Percentiles rank a stretch among this genome's conserved stretches.
phyloP scores from a whole-genome alignment of 768 basidiomycete genomes.

The Leccinellum albellum region DNA sequence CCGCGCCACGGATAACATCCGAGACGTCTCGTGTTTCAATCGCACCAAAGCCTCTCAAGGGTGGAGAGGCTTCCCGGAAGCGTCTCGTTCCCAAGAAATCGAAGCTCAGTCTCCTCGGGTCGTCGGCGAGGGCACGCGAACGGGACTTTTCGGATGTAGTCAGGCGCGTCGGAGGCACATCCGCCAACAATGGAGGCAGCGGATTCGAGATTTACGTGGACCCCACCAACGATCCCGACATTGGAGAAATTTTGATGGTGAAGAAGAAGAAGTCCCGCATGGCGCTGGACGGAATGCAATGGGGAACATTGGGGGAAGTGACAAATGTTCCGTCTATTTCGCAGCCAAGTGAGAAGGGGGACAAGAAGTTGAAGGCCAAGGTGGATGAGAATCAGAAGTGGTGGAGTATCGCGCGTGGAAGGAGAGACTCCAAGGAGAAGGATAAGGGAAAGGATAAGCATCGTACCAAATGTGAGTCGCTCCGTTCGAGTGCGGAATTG shows the following conservation, averaged over 20 bases:
- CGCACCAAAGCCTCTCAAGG: constrained; percentile 27
- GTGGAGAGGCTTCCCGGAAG: constrained; percentile 31
- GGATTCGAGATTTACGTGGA: constrained; percentile 75
- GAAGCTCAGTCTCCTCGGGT: constrained; percentile 49
- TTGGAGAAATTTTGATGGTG: constrained; percentile 67
- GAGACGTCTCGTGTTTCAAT: constrained; percentile 15
- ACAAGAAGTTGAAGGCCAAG: constrained; percentile 40
- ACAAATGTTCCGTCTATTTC: constrained; percentile 47
- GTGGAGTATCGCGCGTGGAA: constrained; percentile 78
- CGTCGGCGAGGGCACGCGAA: constrained; percentile 28
- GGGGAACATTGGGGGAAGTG: constrained; percentile 57
- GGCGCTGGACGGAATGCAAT: constrained; percentile 52
- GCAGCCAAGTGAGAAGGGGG: constrained; percentile 36
- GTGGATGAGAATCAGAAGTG: constrained; percentile 58
- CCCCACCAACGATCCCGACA: constrained; percentile 57
- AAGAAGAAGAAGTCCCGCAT: constrained; percentile 73
- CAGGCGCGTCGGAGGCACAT: constrained; percentile 41
- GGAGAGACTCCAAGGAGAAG: constrained; percentile 71
- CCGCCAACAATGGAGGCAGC: constrained; percentile 30
- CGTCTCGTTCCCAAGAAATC: constrained; percentile 73
- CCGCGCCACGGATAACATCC: constrained; percentile 21
- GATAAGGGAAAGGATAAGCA: constrained; percentile 54
- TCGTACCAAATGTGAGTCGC: constrained; percentile 32
- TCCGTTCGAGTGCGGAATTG: background rate
- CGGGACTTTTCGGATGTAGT: constrained; percentile 61